Base-by-base conservation (phyloP, 1,284 basidiomycete species). In the Flammula alnicola region DNA sequence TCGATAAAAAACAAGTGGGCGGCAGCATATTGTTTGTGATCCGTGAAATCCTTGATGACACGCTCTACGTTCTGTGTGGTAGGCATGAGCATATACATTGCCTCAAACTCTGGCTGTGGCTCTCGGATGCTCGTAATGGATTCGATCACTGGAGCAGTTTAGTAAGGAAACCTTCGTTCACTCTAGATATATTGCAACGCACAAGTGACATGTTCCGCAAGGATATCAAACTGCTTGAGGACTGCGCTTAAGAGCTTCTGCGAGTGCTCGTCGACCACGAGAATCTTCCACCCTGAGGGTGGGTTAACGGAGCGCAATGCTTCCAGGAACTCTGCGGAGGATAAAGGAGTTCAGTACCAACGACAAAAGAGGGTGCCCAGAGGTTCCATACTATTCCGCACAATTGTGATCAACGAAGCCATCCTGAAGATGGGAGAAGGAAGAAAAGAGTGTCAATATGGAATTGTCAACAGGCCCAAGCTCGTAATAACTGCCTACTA, bases 1-100 rank as follows among this genome's bases (percentile, higher is more conserved):
- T 99, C 97, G 45, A 96, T 79, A 69, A 99, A 99, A 79, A 97
- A 98, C 49, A 98, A 69, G 69, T 98, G 93, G 0, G 91, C 97
- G 0, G 78, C 89, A 20, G 87, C 86, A 67, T 98, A 99, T 63
- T 91, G 91, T 52, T 82, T 79, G 47, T 73, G 69, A 49, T 73
- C 70, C 7, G 81, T 77, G 64, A 94, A 96, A 70, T 98, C 95
- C 23, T 78, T 81, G 61, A 98, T 89, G 64, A 99, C 80, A 14
- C 95, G 83, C 54, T 97, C 88, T 40, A 98, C 84, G 67, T 99
- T 99, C 72, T 94, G 90, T 3, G 84, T 85, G 1, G 97, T 99
- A 10, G 97, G 92, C 78, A 95, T 96, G 54, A 99, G 77, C 55
- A 99, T 74, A 71, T 99, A 99, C 62, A 98, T 77, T 19, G 92